These are phyloP conservation scores for Tetradesmus obliquus DNA, from an alignment of 139 green algal genomes.

Conservation along the genomic window DNA sequence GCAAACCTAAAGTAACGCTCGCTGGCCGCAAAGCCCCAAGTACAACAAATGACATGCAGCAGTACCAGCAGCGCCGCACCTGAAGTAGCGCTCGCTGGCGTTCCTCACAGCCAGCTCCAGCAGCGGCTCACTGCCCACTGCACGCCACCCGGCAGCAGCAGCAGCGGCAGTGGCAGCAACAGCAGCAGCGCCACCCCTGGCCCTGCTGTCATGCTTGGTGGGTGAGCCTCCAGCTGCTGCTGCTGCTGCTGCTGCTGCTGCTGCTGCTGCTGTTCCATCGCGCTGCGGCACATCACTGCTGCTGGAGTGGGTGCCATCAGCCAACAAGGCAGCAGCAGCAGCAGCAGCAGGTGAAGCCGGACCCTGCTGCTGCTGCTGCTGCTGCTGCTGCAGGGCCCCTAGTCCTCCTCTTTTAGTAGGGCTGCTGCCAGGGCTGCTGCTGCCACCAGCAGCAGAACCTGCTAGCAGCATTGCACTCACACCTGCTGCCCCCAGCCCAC, in stretches of 20 bases:
- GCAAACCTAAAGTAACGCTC: no score
- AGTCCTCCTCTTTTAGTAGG: neutral
- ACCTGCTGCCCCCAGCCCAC: neutral
- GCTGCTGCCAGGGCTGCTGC: neutral
- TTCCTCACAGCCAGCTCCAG: constrained; percentile 39
- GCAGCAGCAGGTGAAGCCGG: neutral
- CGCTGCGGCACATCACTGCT: no score
- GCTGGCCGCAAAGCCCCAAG: no score
- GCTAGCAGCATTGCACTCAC: constrained; percentile 7
- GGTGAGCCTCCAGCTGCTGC: neutral
- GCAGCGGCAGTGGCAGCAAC: constrained; percentile 10
- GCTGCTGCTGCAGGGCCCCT: neutral
- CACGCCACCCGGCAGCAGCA: neutral
- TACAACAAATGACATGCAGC: no score
- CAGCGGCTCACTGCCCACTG: neutral
- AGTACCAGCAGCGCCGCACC: neutral
- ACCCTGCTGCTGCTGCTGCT: neutral
- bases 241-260: neutral
- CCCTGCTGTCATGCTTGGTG: neutral
- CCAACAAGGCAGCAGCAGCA: neutral
- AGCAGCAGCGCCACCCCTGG: neutral
- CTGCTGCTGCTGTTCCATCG: neutral
- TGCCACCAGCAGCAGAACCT: neutral
- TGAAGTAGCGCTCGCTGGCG: constrained; percentile 48
- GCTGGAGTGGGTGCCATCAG: no score